phyloP scores from a whole-genome alignment of 164 flowering plant species.

The Berberis thunbergii region DNA sequence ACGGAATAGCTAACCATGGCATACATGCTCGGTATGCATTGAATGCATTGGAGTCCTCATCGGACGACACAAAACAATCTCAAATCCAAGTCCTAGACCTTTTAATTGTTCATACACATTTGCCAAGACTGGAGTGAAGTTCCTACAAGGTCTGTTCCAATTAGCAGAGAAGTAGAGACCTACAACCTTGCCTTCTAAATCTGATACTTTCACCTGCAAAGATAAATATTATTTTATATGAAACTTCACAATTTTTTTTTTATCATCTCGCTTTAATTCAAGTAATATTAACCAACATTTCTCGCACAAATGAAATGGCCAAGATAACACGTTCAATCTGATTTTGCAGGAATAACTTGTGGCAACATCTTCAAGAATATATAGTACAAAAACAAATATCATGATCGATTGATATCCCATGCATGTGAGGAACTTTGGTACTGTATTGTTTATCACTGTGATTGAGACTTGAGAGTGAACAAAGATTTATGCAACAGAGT shows the following conservation, averaged over 20 bases:
- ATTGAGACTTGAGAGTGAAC: too few species aligned
- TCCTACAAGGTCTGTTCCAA: slow-evolving; percentile 49
- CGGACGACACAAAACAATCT: slow-evolving; percentile 57
- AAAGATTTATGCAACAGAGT: too few species aligned
- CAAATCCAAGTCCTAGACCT: slow-evolving; percentile 22
- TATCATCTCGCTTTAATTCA: too few species aligned
- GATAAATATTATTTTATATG: neutral
- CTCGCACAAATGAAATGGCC: too few species aligned
- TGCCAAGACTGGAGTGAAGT: slow-evolving; percentile 29
- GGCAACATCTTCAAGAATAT: too few species aligned
- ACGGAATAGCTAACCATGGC: slow-evolving; percentile 73
- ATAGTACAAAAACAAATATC: too few species aligned
- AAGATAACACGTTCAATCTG: too few species aligned
- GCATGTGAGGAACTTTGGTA: too few species aligned
- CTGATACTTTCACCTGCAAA: slow-evolving; percentile 44
- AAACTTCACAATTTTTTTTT: neutral
- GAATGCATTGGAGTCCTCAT: slow-evolving; percentile 46
- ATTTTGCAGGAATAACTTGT: too few species aligned
- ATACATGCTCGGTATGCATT: slow-evolving; percentile 31
- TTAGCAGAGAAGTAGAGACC: slow-evolving; percentile 70
- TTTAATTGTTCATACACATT: slow-evolving; percentile 34
- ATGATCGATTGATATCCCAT: too few species aligned
- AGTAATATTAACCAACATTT: too few species aligned
- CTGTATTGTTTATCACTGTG: too few species aligned
- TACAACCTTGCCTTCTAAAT: slow-evolving; percentile 41